Evolutionary conservation across 805 yeast genomes (phyloP), one percentile per base, ranked within the genome.

Genomic region (Sugiyamaella lignohabitans): DNA sequence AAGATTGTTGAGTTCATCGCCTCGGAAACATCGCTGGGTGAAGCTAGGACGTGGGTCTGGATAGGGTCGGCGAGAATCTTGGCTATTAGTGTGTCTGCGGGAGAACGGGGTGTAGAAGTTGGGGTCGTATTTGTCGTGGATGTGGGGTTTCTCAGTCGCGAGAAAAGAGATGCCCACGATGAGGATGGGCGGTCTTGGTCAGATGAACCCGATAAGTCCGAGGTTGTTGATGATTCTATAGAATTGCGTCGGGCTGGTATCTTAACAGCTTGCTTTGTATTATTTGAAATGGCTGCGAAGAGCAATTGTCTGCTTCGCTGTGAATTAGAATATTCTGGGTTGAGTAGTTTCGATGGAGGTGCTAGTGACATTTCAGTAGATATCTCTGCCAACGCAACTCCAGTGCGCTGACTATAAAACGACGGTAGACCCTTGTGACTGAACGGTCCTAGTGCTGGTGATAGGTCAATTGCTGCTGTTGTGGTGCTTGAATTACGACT

Each of bases 321-420:
- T 8, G 32, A 8, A 8, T 8, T 8, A 27, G 32, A 27, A 27
- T 27, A 27, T 8, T 27, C 32, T 8, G 32, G 32, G 14, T 27
- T 27, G 11, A 27, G 32, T 27, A 27, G 40, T 24, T 40, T 40
- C 11, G 8, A 35, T 27, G 43, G 43, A 17, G 43, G 21, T 5
- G 40, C 43, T 19, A 29, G 32, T 4, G 43, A 19, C 4, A 40
- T 40, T 40, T 40, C 37, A n/a, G 43, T 22, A 11, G 43, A 40
- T 17, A 40, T 16, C 20, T 24, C 24, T 8, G 43, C 37, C 4
- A 40, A 4, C 3, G 43, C 16, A 11, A 16, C 22, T 5, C 34
- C 17, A 14, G 37, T 40, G 4, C 38, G 19, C 18, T n/a, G 18
- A 4, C 19, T n/a, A 18, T 29, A 39, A 4, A 40, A 24, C 4